phyloP scores from a whole-genome alignment of 345 rosid genomes.

The Geranium rotundifolium region DNA sequence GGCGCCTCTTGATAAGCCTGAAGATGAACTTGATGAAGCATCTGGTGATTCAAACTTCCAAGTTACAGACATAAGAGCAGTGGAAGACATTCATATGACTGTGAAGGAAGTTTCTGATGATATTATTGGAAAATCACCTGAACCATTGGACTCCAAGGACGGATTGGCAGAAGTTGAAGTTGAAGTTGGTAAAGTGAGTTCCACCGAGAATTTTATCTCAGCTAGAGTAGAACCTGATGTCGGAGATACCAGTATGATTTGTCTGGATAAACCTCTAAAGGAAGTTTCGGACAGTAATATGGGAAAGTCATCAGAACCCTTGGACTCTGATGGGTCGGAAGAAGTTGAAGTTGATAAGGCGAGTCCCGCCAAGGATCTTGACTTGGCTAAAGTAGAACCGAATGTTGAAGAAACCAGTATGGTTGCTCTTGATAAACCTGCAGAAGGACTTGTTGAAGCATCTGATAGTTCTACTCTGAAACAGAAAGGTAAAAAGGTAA shows the following conservation, averaged over 20 bases:
- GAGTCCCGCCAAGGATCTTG: conserved; percentile 17
- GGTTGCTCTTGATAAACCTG: neutral
- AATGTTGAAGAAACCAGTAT: neutral
- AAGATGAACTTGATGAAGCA: conserved; percentile 5
- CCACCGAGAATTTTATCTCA: too few species aligned
- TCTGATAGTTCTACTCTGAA: conserved; percentile 11
- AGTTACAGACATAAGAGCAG: conserved; percentile 29
- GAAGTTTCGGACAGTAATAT: conserved; percentile 19
- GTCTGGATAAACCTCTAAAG: conserved; percentile 17
- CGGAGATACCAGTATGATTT: too few species aligned
- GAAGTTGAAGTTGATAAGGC: conserved; percentile 14
- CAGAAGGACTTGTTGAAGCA: conserved; percentile 10
- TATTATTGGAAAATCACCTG: too few species aligned
- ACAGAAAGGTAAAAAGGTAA: conserved; percentile 8
- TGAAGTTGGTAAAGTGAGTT: too few species aligned
- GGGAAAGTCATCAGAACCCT: conserved; percentile 11
- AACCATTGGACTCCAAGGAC: too few species aligned
- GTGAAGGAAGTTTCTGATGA: too few species aligned
- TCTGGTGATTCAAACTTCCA: neutral
- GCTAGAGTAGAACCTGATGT: conserved; percentile 5
- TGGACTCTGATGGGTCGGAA: conserved; percentile 13
- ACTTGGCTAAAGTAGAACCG: conserved; percentile 9
- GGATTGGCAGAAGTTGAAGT: too few species aligned
- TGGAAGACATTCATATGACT: conserved; percentile 20
- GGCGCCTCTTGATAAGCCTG: conserved; percentile 1